Base-by-base conservation (phyloP, 2,329 filamentous ascomycete species). In the Colletotrichum coccodes region DNA sequence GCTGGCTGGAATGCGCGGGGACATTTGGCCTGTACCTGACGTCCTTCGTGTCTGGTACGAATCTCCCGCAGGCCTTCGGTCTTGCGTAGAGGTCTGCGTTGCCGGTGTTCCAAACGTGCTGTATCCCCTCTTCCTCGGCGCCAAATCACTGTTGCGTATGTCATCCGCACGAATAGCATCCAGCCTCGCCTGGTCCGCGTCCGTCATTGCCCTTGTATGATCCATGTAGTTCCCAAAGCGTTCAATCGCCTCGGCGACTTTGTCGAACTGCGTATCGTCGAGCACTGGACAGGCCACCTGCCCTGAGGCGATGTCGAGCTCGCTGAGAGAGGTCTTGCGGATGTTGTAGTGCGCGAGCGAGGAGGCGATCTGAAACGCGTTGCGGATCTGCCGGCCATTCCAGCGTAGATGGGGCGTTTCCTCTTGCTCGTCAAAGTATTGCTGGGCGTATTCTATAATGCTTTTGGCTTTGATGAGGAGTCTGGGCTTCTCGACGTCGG, bases 331-430 rank as follows among this genome's bases (percentile, higher is more conserved):
- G 6, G 21, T 18, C 28, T 26, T 38, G 30, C n/a, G 46, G 23
- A 36, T 42, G 68, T 78, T 75, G 72, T 82, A 76, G 18, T 81
- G 76, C 0, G 82, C 81, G 0, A 83, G 72, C 46, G 77, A 78
- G 1, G 78, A 78, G 0, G 79, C 79, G 7, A 74, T 79, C 69
- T 79, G 78, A 72, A 80, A 80, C 3, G 78, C 79, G 21, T 76
- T 80, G 47, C 79, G 76, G 50, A 81, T 81, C 62, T 81, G 79
- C 14, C 79, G 75, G 8, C 79, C 79, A 52, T 80, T 81, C 79
- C 79, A 81, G 66, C 73, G 60, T 4, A 50, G 42, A 21, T 50
- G 57, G 4, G 57, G 57, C 16, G 30, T 7, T n/a, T 49, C 28
- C 18, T n/a, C 57, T 14, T 60, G 5, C 7, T 47, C 40, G 42